Evolutionary conservation across 495 filamentous ascomycete genomes (phyloP).

Genomic region (Neurospora sp.): DNA sequence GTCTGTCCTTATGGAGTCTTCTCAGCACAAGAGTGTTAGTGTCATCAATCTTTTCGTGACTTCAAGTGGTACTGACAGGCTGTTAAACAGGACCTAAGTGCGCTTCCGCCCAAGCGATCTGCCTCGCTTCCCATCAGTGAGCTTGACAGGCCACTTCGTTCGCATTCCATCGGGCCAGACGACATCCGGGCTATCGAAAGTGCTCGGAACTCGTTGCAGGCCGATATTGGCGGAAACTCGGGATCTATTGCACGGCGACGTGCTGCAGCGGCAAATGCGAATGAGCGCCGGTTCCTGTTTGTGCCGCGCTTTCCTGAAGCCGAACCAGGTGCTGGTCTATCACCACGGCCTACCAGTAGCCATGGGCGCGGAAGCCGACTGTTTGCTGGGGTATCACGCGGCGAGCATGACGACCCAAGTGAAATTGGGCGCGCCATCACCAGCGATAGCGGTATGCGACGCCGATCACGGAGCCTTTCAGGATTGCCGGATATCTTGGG

Average conservation of each 20-base stretch:
- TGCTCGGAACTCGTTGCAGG: conserved; percentile 36
- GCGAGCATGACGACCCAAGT: conserved; percentile 27
- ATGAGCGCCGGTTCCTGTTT: conserved; percentile 25
- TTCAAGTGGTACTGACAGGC: conserved; percentile 8
- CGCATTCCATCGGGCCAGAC: conserved; percentile 42
- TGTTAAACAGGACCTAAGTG: conserved; percentile 31
- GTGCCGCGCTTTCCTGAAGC: conserved; percentile 18
- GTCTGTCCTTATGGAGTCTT: conserved; percentile 9
- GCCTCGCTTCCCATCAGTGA: conserved; percentile 44
- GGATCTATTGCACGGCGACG: conserved; percentile 7
- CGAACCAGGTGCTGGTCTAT: conserved; percentile 37
- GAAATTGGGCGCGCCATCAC: conserved; percentile 46
- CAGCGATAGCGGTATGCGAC: conserved; percentile 33
- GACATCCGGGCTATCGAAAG: conserved; percentile 36
- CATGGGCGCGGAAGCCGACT: conserved; percentile 32
- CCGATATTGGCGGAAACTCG: conserved; percentile 14
- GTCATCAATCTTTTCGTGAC: background rate
- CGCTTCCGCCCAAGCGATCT: conserved; percentile 37
- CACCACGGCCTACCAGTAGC: conserved; percentile 43
- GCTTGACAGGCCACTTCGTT: conserved; percentile 40
- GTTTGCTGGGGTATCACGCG: background rate
- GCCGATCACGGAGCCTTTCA: conserved; percentile 43
- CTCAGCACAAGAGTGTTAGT: conserved; percentile 38
- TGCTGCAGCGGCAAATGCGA: conserved; percentile 27
- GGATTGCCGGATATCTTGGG: conserved; percentile 33